phyloP scores from a whole-genome alignment of 2,329 filamentous ascomycete species.

The Penicillium sp. region DNA sequence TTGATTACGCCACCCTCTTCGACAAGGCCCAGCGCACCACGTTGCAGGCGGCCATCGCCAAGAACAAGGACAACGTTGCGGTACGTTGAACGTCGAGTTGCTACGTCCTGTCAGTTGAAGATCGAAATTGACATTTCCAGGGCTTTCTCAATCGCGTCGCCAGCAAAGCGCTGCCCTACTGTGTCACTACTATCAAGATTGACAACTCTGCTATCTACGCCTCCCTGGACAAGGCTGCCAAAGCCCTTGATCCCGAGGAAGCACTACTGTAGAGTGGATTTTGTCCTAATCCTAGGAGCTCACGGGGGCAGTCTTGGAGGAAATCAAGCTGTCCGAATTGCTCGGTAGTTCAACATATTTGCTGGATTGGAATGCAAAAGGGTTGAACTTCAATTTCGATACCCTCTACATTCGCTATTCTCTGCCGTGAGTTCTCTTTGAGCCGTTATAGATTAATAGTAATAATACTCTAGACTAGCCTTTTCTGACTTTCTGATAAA shows the following conservation, averaged over 20 bases:
- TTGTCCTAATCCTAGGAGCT: not conserved
- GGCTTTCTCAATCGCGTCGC: not conserved
- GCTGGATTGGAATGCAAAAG: not conserved
- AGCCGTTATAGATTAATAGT: not conserved
- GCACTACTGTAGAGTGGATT: not conserved
- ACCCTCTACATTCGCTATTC: not conserved
- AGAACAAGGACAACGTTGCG: not conserved
- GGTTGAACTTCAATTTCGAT: not conserved
- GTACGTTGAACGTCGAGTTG: not conserved
- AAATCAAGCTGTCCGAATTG: no score
- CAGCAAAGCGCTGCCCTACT: not conserved
- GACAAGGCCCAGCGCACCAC: not conserved
- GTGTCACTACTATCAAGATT: not conserved
- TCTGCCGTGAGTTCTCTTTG: not conserved
- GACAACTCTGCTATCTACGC: not conserved
- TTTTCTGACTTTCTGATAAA: not conserved
- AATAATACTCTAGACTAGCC: not conserved
- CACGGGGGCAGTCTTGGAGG: not conserved
- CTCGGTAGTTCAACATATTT: not conserved
- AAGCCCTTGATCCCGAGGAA: not conserved
- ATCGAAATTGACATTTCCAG: not conserved
- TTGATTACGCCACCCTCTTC: not conserved
- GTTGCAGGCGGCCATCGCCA: not conserved
- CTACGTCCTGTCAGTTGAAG: no score
- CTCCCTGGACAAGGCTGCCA: not conserved